phyloP scores from a whole-genome alignment of 305 asterid species.

The Vinca major region DNA sequence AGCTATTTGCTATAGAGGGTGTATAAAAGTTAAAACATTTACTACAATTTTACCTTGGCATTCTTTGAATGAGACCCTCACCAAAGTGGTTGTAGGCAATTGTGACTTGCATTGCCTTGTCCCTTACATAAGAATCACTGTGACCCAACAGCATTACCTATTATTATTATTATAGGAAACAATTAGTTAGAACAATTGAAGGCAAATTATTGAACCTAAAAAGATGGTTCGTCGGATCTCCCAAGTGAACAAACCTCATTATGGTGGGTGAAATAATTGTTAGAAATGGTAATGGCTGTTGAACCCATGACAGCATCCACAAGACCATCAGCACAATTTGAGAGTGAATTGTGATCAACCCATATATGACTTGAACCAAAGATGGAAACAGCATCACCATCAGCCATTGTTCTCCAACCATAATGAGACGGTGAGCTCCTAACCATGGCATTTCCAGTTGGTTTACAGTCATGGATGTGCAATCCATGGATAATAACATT shows the following conservation, averaged over 20 bases:
- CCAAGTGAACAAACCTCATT: conserved; percentile 49
- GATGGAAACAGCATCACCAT: conserved; percentile 73
- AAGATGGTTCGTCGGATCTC: neutral
- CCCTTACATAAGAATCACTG: conserved; percentile 68
- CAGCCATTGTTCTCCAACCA: conserved; percentile 89
- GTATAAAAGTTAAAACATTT: conserved; percentile 15
- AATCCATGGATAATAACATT: conserved; percentile 78
- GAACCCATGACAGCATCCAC: conserved; percentile 96
- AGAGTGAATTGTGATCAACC: conserved; percentile 77
- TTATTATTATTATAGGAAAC: neutral
- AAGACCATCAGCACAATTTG: conserved; percentile 84
- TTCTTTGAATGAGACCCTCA: conserved; percentile 46
- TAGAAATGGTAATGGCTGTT: conserved; percentile 80
- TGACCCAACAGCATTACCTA: conserved; percentile 92
- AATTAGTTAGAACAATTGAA: conserved; percentile 5
- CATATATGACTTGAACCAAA: conserved; percentile 80
- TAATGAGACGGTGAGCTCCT: conserved; percentile 72
- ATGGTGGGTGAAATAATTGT: conserved; percentile 79
- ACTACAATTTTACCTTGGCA: conserved; percentile 67
- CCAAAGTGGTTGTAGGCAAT: conserved; percentile 67
- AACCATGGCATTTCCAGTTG: conserved; percentile 85
- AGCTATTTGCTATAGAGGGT: neutral
- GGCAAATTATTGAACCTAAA: neutral
- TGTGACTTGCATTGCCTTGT: conserved; percentile 90
- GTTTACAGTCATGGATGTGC: conserved; percentile 73